phyloP scores from a whole-genome alignment of 176 grass and related monocot species.

The Tillandsia leiboldiana region DNA sequence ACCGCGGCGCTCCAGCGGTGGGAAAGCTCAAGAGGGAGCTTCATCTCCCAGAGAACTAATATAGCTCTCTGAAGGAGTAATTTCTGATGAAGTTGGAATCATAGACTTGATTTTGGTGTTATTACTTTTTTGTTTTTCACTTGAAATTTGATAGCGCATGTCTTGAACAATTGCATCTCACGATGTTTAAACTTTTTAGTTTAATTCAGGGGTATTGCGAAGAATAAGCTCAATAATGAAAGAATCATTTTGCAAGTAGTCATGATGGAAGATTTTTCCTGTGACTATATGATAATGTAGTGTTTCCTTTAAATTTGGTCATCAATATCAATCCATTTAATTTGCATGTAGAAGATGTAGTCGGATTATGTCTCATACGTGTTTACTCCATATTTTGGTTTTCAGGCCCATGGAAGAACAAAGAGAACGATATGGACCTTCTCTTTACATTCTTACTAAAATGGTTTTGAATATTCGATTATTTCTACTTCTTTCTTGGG shows the following conservation, averaged over 20 bases:
- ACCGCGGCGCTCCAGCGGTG: too few species aligned
- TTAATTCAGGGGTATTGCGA: not conserved
- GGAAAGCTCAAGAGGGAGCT: too few species aligned
- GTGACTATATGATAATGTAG: not conserved
- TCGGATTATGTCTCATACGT: not conserved
- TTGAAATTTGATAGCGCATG: constrained; percentile 14
- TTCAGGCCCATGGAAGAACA: constrained; percentile 96
- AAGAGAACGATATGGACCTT: constrained; percentile 82
- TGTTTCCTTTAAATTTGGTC: not conserved
- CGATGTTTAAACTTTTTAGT: not conserved
- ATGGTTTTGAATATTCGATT: constrained; percentile 60
- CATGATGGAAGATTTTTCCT: not conserved
- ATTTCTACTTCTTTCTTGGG: constrained; percentile 57
- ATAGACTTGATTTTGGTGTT: constrained; percentile 7
- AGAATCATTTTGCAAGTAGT: not conserved
- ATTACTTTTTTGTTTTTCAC: constrained; percentile 15
- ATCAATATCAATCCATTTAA: not conserved
- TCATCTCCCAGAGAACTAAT: too few species aligned
- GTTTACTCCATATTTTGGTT: not conserved
- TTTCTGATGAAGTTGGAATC: not conserved
- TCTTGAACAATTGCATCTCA: not conserved
- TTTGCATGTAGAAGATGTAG: not conserved
- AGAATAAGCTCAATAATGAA: constrained; percentile 4
- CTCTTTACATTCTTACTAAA: constrained; percentile 74
- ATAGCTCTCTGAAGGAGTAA: not conserved